These are phyloP conservation scores for Leccinellum luteum DNA, from an alignment of 768 basidiomycete species.

Conservation along the genomic window DNA sequence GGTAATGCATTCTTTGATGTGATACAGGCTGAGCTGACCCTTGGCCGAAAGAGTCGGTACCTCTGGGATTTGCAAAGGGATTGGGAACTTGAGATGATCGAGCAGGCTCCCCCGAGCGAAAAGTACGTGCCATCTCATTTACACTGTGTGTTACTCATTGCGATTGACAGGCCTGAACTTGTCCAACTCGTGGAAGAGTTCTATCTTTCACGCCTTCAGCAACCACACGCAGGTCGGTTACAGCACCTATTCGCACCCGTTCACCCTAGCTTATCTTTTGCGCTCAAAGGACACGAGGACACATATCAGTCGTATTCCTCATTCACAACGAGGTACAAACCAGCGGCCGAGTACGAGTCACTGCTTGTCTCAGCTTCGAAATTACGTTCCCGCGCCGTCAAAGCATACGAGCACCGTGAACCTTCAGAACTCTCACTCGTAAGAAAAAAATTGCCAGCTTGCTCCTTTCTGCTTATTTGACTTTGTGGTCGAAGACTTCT, in stretches of 20 bases:
- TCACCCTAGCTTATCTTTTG: background rate
- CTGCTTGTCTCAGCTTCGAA: constrained; percentile 78
- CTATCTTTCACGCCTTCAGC: constrained; percentile 63
- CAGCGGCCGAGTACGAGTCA: constrained; percentile 72
- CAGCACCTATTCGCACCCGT: background rate
- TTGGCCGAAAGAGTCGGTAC: constrained; percentile 51
- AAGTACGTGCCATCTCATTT: constrained; percentile 35
- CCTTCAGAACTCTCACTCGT: constrained; percentile 60
- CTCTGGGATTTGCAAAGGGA: constrained; percentile 73
- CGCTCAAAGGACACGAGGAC: constrained; percentile 63
- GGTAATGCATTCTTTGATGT: constrained; percentile 37
- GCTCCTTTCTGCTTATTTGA: constrained; percentile 12
- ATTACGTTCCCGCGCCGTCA: constrained; percentile 56
- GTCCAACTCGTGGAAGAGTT: constrained; percentile 54
- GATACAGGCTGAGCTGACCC: constrained; percentile 11
- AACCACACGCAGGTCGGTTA: constrained; percentile 70
- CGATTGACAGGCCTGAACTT: constrained; percentile 37
- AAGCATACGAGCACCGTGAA: constrained; percentile 64
- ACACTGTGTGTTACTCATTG: background rate
- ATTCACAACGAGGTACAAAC: constrained; percentile 79
- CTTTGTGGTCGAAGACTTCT: constrained; percentile 32
- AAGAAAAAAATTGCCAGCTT: constrained; percentile 18
- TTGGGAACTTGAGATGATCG: constrained; percentile 70
- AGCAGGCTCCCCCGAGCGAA: constrained; percentile 43
- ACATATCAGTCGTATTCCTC: constrained; percentile 85